Evolutionary conservation across 2,329 filamentous ascomycete species (phyloP), one percentile per base, ranked within the genome.

Genomic region (Conoideocrella luteorostrata): DNA sequence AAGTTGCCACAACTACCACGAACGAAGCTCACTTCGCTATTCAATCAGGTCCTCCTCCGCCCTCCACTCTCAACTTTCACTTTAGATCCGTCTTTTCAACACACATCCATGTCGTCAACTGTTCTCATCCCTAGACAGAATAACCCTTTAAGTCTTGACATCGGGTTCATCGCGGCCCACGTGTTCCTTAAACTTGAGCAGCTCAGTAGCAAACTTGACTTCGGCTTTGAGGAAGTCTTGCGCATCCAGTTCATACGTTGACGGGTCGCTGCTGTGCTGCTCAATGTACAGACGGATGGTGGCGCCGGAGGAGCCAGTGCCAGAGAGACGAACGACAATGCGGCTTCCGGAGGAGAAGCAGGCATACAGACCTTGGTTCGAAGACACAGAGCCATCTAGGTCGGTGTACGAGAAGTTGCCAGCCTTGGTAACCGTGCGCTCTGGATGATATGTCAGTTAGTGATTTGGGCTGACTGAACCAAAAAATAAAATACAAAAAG

Each of bases 341-440:
- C 93, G 86, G 71, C 88, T 95, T 50, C 91, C 91, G 47, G 94
- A 90, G 44, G 89, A 88, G 68, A 97, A 97, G 67, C 87, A 86
- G 64, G 90, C 86, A 62, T 87, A 98, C 55, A 98, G 82, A 52
- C 93, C 93, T 72, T 98, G 93, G 74, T 96, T 94, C 63, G 89
- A 88, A 60, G 88, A 86, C 43, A 97, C 88, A 52, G 88, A 95
- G 49, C 91, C 93, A 60, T 98, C 93, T n/a, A 98, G 82, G 62
- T 98, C 93, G 7, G 88, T 97, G 78, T 98, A 98, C 24, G 88
- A 88, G 68, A 98, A 98, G 77, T 98, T 90, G 53, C 90, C 93
- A 6, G 90, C 91, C 57, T 94, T 87, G 39, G 81, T 72, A 34
- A 96, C 88, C 60, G 88, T 95, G 63, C 86, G 86, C 51, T 75